A percentile compares a stretch with the other conserved stretches of the same genome.
phyloP scores from a whole-genome alignment of 257 asterid species.

The Solanum neorickii region DNA sequence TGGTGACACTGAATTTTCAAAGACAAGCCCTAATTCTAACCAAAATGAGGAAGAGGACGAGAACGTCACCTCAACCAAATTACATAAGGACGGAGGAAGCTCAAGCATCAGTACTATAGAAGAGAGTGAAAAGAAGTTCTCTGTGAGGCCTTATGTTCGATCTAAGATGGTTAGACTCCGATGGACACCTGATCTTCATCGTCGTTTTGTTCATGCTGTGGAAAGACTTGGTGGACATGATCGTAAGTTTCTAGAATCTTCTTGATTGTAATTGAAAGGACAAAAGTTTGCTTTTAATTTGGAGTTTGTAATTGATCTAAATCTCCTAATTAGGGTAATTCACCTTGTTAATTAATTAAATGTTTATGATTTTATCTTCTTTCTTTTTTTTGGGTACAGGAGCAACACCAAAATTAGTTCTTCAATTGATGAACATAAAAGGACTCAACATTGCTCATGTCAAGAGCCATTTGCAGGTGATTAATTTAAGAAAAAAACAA shows the following conservation, averaged over 20 bases:
- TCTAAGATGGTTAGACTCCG: constrained; percentile 84
- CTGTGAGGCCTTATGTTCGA: constrained; percentile 68
- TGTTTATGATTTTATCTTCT: background rate
- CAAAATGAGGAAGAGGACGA: constrained; percentile 15
- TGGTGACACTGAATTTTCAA: constrained; percentile 25
- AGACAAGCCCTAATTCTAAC: constrained; percentile 18
- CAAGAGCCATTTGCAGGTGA: constrained; percentile 90
- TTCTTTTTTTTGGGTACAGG: constrained; percentile 27
- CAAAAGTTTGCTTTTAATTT: background rate
- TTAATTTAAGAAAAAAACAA: background rate
- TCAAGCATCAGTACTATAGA: constrained; percentile 70
- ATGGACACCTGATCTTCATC: constrained; percentile 88
- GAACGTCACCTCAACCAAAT: background rate
- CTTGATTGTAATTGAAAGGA: background rate
- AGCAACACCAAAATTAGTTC: constrained; percentile 83
- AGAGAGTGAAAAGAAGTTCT: constrained; percentile 44
- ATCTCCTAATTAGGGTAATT: background rate
- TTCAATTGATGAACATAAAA: constrained; percentile 65
- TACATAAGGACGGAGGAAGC: constrained; percentile 52
- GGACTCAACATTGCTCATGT: constrained; percentile 88
- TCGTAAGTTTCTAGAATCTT: constrained; percentile 23
- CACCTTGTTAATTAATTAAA: background rate
- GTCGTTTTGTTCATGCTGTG: constrained; percentile 56
- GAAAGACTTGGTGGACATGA: constrained; percentile 86
- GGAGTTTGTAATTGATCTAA: background rate